Base-by-base conservation (phyloP, 2,329 filamentous ascomycete genomes). In the Scedosporium apiospermum region DNA sequence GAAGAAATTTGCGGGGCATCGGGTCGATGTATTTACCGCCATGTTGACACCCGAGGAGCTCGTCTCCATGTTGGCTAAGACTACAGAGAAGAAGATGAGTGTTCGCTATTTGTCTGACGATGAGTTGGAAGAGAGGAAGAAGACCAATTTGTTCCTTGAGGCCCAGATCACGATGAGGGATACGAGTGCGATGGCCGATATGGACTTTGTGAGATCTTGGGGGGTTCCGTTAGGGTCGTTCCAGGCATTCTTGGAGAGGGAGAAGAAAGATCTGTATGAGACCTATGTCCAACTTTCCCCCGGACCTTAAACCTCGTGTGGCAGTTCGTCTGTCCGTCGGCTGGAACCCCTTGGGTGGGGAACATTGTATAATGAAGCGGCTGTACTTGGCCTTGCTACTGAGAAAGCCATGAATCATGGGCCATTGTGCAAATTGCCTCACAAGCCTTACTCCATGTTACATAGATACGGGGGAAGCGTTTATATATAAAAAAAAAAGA, bases 221-320 rank as follows among this genome's bases (percentile, higher is more conserved):
- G 74, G 72, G 0, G 69, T 82, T 41, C 69, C 72, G 2, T 57
- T 80, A 60, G 74, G 73, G n/a, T 76, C 70, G 0, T 78, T 82
- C 63, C 67, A 72, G n/a, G 66, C 71, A n/a, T 83, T 78, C 58
- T 62, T 82, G 57, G 67, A 73, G 62, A 69, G 74, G 57, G 75
- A 82, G 68, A 73, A 72, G 64, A 68, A 66, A 0, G 61, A 58
- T 4, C 64, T 76, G 3, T 62, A 64, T 49, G 65, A 69, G 55
- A 76, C 74, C 0, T 76, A 70, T 41, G 18, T n/a, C 44, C 44
- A 21, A 10, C n/a, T 49, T 49, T 2, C 16, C 7, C 18, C 44
- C 34, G 34, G 34, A n/a, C n/a, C n/a, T n/a, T n/a, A n/a, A n/a
- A n/a, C n/a, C n/a, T n/a, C n/a, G n/a, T n/a, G n/a, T n/a, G n/a